Evolutionary conservation across 2,329 filamentous ascomycete genomes (phyloP).

Genomic region (Pyrenochaeta sp.): DNA sequence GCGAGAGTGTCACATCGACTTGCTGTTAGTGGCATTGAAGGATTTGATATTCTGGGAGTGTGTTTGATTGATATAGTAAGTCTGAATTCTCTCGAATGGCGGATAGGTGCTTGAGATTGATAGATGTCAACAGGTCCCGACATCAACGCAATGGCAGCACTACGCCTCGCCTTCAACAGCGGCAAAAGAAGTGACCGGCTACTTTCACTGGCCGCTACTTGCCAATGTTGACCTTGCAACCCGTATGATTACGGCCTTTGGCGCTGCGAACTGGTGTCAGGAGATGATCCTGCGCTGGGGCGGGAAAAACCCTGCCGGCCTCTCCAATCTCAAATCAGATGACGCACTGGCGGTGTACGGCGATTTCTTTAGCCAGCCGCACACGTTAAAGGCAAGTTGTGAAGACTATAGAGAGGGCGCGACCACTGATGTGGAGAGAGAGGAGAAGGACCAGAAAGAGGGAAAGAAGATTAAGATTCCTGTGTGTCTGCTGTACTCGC

Average conservation of each 20-base stretch:
- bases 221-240: slow-evolving; percentile 63
- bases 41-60: slow-evolving; percentile 49
- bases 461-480: slow-evolving; percentile 58
- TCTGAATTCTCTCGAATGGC: background rate
- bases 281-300: slow-evolving; percentile 50
- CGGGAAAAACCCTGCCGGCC: slow-evolving; percentile 25
- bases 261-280: slow-evolving; percentile 52
- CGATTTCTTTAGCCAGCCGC: slow-evolving; percentile 52
- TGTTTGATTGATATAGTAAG: slow-evolving; percentile 44
- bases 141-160: slow-evolving; percentile 61
- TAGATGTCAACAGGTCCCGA: slow-evolving; percentile 55
- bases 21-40: slow-evolving; percentile 56
- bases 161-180: slow-evolving; percentile 53
- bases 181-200: slow-evolving; percentile 52
- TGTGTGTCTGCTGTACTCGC: slow-evolving; percentile 62
- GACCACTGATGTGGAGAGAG: slow-evolving; percentile 62
- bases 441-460: slow-evolving; percentile 55
- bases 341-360: slow-evolving; percentile 55
- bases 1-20: slow-evolving; percentile 65
- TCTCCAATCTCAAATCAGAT: slow-evolving; percentile 23
- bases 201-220: slow-evolving; percentile 69
- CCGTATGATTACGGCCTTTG: slow-evolving; percentile 57
- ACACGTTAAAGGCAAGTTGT: slow-evolving; percentile 59
- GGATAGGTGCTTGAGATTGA: background rate
- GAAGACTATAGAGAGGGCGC: slow-evolving; percentile 66